Evolutionary conservation across 768 basidiomycete species (phyloP), one percentile per base, ranked within the genome.

Genomic region (Hysterangium stoloniferum): DNA sequence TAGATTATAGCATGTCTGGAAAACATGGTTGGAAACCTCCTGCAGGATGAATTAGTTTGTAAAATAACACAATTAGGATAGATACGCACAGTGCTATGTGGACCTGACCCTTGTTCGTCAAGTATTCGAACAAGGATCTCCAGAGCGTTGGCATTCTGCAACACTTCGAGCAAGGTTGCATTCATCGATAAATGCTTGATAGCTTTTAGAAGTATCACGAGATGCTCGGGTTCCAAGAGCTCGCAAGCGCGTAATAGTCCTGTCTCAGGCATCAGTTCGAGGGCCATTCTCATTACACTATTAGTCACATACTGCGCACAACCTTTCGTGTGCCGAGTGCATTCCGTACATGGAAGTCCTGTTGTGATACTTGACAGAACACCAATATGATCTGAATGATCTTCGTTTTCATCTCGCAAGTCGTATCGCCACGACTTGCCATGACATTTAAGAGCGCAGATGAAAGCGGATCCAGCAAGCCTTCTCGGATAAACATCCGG

Each of bases 111-210:
- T 58, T 90, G 83, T 59, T 88, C 84, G 20, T 87, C 88, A 36
- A 97, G 71, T 12, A 95, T 80, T 22, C 76, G 77, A 33, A 93
- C 82, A n/a, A 99, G 73, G 40, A 90, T 83, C 62, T 96, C 92
- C 49, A 98, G 84, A 1, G 89, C 84, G 57, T 97, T 96, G 15
- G 94, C 92, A 54, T 97, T 96, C 66, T 98, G 95, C 7, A 99
- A 72, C 0, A 94, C 87, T 56, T 98, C 94, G 22, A 96, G 80
- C 22, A 96, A 67, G 3, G 80, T 85, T 1, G 92, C 75, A 55
- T 86, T 92, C 83, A 97, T 99, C 13, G 93, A 94, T 4, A 98
- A 72, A 62, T 98, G 94, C 61, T 97, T 97, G 61, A 98, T 81
- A 2, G 93, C 90, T 68, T 96, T 96, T 57, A 98, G 77, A 73